A percentile compares a stretch with the other conserved stretches of the same genome.
phyloP scores from a whole-genome alignment of 2,329 filamentous ascomycete species.

The Curvularia sp. region DNA sequence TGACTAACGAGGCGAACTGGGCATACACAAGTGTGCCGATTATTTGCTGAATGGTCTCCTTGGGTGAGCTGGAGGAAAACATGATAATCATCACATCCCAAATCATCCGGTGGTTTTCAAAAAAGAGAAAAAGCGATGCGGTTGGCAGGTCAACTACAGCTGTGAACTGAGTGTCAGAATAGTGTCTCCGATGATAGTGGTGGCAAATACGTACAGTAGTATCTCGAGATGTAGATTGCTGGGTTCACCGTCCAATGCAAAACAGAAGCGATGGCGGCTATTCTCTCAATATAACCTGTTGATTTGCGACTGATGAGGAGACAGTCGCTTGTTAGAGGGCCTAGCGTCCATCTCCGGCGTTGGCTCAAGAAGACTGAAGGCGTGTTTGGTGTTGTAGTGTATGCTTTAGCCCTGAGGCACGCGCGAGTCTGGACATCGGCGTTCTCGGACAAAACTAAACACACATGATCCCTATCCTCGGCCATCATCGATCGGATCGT shows the following conservation, averaged over 20 bases:
- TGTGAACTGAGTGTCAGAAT: not conserved
- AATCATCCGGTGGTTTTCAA: conserved; percentile 4
- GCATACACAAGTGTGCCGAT: conserved; percentile 4
- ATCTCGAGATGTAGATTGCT: conserved; percentile 6
- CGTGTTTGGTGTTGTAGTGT: not conserved
- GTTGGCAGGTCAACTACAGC: conserved; percentile 1
- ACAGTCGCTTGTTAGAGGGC: conserved; percentile 13
- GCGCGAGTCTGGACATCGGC: conserved; percentile 8
- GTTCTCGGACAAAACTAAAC: conserved; percentile 10
- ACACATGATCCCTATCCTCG: conserved; percentile 15
- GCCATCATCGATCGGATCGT: conserved; percentile 14
- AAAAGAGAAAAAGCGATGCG: not conserved
- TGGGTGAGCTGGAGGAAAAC: not conserved
- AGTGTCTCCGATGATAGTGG: not conserved
- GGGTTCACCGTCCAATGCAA: conserved; percentile 7
- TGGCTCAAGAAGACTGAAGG: conserved; percentile 15
- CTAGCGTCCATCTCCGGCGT: conserved; percentile 13
- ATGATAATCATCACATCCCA: conserved; percentile 1
- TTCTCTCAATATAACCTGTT: conserved; percentile 11
- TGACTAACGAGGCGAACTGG: not conserved
- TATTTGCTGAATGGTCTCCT: not conserved
- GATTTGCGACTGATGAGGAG: conserved; percentile 8
- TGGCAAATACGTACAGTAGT: conserved; percentile 5
- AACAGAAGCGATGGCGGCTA: conserved; percentile 7
- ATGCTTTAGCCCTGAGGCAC: conserved; percentile 10